A percentile compares a stretch with the other conserved stretches of the same genome.
phyloP scores from a whole-genome alignment of 345 rosid species.

The Brassica incana region DNA sequence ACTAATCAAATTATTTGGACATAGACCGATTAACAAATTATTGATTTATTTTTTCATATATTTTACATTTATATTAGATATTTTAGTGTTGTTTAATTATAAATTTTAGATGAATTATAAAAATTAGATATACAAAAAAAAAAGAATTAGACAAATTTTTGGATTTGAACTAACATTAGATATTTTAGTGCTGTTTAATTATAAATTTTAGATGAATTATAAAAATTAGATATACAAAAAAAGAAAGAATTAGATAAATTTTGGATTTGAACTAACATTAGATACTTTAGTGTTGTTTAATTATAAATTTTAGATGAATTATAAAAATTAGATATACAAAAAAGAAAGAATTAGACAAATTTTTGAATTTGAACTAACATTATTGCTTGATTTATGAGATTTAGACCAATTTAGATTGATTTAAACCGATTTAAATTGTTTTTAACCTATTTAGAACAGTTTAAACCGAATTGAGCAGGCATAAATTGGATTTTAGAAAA shows the following conservation, averaged over 20 bases:
- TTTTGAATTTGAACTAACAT: neutral
- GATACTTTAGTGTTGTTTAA: neutral
- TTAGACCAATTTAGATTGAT: neutral
- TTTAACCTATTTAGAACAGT: too few species aligned
- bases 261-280: neutral
- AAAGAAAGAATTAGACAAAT: neutral
- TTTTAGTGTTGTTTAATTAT: neutral
- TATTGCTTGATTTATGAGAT: neutral
- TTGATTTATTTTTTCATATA: neutral
- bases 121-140: neutral
- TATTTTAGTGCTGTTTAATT: neutral
- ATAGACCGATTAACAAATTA: neutral
- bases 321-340: neutral
- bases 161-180: neutral
- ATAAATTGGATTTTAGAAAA: too few species aligned
- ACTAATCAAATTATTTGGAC: too few species aligned
- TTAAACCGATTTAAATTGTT: neutral
- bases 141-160: neutral
- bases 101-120: too few species aligned
- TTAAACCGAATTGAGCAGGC: neutral
- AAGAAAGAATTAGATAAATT: neutral
- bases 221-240: neutral
- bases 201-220: too few species aligned
- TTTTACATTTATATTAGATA: neutral
- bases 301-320: too few species aligned